Evolutionary conservation across 2,329 filamentous ascomycete genomes (phyloP), one percentile per base, ranked within the genome.

Genomic region (Dactylonectria macrodidyma): DNA sequence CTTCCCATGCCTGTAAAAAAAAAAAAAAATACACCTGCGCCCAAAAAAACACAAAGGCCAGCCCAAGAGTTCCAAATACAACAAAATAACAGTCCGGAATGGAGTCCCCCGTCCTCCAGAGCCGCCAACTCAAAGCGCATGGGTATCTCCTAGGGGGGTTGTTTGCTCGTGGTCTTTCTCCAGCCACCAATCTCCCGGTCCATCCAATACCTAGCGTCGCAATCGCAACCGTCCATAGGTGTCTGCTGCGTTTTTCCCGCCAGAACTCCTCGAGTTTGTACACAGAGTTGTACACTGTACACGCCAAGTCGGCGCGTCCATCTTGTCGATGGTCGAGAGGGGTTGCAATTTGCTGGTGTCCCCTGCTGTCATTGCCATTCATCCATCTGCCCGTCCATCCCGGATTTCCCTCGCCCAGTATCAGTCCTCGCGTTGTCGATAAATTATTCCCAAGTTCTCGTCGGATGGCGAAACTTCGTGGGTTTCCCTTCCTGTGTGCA

Each of bases 141-240:
- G 75, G 75, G 73, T 76, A 76, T 76, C 73, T 76, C 65, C 71
- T 73, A 73, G 71, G 68, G 74, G 67, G 52, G 72, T 73, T 76
- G 73, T 72, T 75, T 74, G 66, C 68, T 72, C 55, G 73, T 67
- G 66, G 66, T 73, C 70, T 72, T 71, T 64, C 67, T 71, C 67
- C 68, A 73, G 68, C 74, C 73, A 75, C 73, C 68, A 75, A 76
- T 74, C 73, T 75, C 74, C 67, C 73, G 73, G 62, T 73, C 64
- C 69, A 65, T 76, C 70, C 68, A 71, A 62, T 67, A 69, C 61
- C 63, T 64, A 75, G 71, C 70, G 69, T 72, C 67, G 72, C 72
- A 74, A 65, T 72, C 63, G 70, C 69, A 71, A 69, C 63, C 57
- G 55, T 65, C 62, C 58, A 51, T 62, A 19, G 19, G 19, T 19